A percentile compares a stretch with the other conserved stretches of the same genome.
Conservation (phyloP, 2,329 filamentous ascomycete species). For the Trichoderma sp. region DNA sequence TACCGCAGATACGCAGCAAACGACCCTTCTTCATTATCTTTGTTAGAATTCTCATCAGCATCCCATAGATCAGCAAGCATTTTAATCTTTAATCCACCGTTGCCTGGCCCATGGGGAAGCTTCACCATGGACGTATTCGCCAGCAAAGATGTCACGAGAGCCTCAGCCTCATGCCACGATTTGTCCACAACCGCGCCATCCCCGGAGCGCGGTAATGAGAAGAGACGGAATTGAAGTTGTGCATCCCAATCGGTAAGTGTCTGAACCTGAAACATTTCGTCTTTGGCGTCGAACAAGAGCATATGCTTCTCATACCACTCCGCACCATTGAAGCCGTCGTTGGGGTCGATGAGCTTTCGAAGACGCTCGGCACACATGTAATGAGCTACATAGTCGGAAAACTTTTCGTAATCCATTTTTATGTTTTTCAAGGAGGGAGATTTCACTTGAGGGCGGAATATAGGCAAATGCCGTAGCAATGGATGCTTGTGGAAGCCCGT, state of each 20-base stretch:
- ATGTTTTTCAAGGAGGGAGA: background rate
- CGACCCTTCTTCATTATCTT: constrained; percentile 34
- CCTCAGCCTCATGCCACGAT: constrained; percentile 29
- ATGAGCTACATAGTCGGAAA: constrained; percentile 36
- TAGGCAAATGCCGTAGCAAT: constrained; percentile 22
- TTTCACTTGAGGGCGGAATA: background rate
- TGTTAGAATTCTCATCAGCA: constrained; percentile 34
- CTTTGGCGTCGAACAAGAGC: constrained; percentile 28
- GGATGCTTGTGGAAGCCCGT: constrained; percentile 37
- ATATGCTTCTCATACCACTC: constrained; percentile 38
- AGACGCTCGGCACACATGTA: constrained; percentile 36
- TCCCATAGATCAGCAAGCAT: constrained; percentile 35
- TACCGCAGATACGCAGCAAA: constrained; percentile 41
- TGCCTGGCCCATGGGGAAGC: constrained; percentile 36
- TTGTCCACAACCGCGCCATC: constrained; percentile 25
- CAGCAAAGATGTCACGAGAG: constrained; percentile 34
- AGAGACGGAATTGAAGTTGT: constrained; percentile 27
- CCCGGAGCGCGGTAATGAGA: constrained; percentile 26
- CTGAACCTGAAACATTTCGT: constrained; percentile 25
- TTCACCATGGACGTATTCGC: constrained; percentile 38
- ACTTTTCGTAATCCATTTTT: background rate
- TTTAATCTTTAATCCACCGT: constrained; percentile 24
- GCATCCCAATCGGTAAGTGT: constrained; percentile 7
- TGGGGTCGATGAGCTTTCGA: constrained; percentile 35
- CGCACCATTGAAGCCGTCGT: constrained; percentile 37